Evolutionary conservation across 305 asterid species (phyloP).

Genomic region (Striga hermonthica): DNA sequence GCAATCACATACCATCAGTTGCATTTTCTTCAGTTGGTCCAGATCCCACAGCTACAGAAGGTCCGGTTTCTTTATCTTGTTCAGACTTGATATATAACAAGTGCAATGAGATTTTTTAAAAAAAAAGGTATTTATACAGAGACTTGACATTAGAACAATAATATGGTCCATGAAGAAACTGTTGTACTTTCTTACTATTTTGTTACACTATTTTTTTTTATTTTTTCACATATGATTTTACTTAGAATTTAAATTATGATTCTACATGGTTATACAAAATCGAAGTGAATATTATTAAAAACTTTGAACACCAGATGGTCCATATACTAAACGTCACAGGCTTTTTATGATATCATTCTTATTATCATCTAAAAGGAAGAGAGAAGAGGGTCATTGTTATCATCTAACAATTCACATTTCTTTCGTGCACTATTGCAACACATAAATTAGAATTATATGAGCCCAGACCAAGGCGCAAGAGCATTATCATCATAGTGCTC

Average conservation of each 20-base stretch:
- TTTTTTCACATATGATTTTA: too few species aligned
- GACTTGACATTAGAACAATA: slow-evolving; percentile 16
- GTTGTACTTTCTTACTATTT: not conserved
- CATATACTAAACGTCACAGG: not conserved
- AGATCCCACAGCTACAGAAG: slow-evolving; percentile 55
- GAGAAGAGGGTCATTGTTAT: not conserved
- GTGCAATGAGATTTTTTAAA: slow-evolving; percentile 17
- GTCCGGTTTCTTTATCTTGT: slow-evolving; percentile 98
- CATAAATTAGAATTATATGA: not conserved
- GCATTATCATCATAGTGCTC: slow-evolving; percentile 5
- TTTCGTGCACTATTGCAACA: slow-evolving; percentile 4
- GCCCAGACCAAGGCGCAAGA: not conserved
- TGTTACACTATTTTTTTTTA: too few species aligned
- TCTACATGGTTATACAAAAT: slow-evolving; percentile 7
- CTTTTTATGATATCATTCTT: not conserved
- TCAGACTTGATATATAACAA: slow-evolving; percentile 66
- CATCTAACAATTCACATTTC: not conserved
- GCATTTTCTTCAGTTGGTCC: slow-evolving; percentile 71
- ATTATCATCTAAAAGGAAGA: slow-evolving; percentile 6
- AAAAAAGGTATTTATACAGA: slow-evolving; percentile 2
- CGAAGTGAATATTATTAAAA: not conserved
- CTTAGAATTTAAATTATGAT: not conserved
- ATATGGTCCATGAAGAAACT: slow-evolving; percentile 6
- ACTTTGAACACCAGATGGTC: not conserved
- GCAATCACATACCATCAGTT: slow-evolving; percentile 58